Percentiles rank a stretch among this genome's conserved stretches.
phyloP scores from a whole-genome alignment of 257 asterid genomes.

The Paulownia fortunei region DNA sequence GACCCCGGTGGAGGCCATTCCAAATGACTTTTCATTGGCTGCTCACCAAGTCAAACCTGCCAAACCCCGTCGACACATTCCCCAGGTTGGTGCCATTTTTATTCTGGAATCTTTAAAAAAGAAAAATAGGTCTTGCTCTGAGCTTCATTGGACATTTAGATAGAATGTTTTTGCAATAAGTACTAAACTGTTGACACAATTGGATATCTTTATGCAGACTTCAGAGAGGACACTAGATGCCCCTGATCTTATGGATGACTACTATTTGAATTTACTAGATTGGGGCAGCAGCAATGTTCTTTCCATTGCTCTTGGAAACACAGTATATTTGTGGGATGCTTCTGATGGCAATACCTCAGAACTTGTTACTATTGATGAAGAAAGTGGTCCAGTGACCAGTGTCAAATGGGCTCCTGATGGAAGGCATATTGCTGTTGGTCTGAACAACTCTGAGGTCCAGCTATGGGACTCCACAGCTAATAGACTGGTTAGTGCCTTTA shows the following conservation, averaged over 20 bases:
- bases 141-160: slow-evolving; percentile 4
- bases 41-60: slow-evolving; percentile 58
- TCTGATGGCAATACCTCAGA: slow-evolving; percentile 77
- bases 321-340: slow-evolving; percentile 95
- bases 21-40: slow-evolving; percentile 50
- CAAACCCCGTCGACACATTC: slow-evolving; percentile 81
- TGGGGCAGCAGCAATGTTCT: slow-evolving; percentile 96
- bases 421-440: slow-evolving; percentile 76
- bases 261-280: slow-evolving; percentile 83
- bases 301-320: slow-evolving; percentile 84
- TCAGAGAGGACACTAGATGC: slow-evolving; percentile 96
- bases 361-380: slow-evolving; percentile 80
- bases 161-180: background rate
- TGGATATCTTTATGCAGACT: slow-evolving; percentile 59
- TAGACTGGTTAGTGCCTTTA: slow-evolving; percentile 57
- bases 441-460: slow-evolving; percentile 86
- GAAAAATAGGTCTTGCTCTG: background rate
- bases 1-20: slow-evolving; percentile 61
- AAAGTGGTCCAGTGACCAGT: slow-evolving; percentile 86
- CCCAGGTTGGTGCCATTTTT: slow-evolving; percentile 65
- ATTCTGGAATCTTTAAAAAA: background rate
- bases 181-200: slow-evolving; percentile 13
- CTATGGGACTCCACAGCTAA: slow-evolving; percentile 90
- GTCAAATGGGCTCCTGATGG: slow-evolving; percentile 98
- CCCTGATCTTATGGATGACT: slow-evolving; percentile 89